These are phyloP conservation scores for Saturnispora saitoi DNA, from an alignment of 805 yeast genomes.

Conservation along the genomic window DNA sequence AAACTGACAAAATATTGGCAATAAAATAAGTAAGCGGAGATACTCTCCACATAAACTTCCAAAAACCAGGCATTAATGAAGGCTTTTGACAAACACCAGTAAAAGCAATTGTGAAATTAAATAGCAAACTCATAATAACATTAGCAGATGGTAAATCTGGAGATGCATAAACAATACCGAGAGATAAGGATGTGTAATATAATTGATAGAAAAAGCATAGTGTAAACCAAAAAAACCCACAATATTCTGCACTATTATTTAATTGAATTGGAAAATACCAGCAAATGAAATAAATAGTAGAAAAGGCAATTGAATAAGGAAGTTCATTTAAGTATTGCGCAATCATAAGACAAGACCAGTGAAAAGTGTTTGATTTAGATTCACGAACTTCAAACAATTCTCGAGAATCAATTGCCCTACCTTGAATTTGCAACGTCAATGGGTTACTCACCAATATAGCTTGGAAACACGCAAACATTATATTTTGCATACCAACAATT, in stretches of 20 bases:
- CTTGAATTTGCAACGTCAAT: slow-evolving; percentile 56
- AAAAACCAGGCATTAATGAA: slow-evolving; percentile 49
- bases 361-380: slow-evolving; percentile 61
- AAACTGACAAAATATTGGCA: slow-evolving; percentile 40
- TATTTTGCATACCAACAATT: slow-evolving; percentile 50
- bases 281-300: slow-evolving; percentile 39
- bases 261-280: slow-evolving; percentile 32
- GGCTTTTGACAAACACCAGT: slow-evolving; percentile 62
- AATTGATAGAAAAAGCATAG: slow-evolving; percentile 34
- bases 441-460: slow-evolving; percentile 52
- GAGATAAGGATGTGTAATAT: slow-evolving; percentile 41
- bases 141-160: slow-evolving; percentile 64
- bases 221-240: slow-evolving; percentile 40
- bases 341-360: slow-evolving; percentile 54
- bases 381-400: slow-evolving; percentile 66
- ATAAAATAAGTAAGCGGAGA: slow-evolving; percentile 70
- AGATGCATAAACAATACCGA: slow-evolving; percentile 46
- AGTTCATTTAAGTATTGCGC: slow-evolving; percentile 51
- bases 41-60: slow-evolving; percentile 55
- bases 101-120: slow-evolving; percentile 53
- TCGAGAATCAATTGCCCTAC: slow-evolving; percentile 49
- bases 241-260: slow-evolving; percentile 29
- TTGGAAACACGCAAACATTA: slow-evolving; percentile 42
- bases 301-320: slow-evolving; percentile 45
- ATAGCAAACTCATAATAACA: slow-evolving; percentile 45